phyloP scores from a whole-genome alignment of 2,329 filamentous ascomycete genomes.

The Trichoderma cornu-damae region DNA sequence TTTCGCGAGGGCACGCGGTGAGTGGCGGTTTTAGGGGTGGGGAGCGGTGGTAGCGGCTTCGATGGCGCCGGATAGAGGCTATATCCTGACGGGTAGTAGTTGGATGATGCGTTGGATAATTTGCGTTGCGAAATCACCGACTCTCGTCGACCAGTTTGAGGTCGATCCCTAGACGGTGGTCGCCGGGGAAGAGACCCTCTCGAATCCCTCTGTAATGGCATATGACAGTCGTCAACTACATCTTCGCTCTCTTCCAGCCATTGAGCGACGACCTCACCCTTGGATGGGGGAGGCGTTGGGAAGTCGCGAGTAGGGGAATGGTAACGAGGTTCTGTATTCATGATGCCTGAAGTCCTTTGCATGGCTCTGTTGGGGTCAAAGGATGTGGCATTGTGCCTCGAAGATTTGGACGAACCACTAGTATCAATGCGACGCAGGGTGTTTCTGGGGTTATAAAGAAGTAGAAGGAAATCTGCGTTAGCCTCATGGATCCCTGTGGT shows the following conservation, averaged over 20 bases:
- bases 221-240: conserved; percentile 3
- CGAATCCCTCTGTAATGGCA: conserved; percentile 12
- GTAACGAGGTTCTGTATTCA: conserved; percentile 12
- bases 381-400: conserved; percentile 5
- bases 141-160: conserved; percentile 3
- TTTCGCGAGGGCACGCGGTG: conserved; percentile 15
- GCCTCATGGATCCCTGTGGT: conserved; percentile 4
- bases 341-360: conserved; percentile 9
- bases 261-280: conserved; percentile 11
- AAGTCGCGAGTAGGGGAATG: conserved; percentile 14
- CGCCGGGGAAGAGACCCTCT: conserved; percentile 8
- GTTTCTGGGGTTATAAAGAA: conserved; percentile 11
- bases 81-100: conserved; percentile 15
- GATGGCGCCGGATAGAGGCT: conserved; percentile 22
- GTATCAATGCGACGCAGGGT: conserved; percentile 15
- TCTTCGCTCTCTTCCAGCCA: conserved; percentile 18
- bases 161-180: conserved; percentile 10
- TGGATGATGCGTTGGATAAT: conserved; percentile 18
- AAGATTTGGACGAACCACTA: not conserved
- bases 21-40: conserved; percentile 13
- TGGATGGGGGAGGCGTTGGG: conserved; percentile 8
- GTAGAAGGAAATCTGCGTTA: not conserved
- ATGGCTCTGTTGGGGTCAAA: conserved; percentile 9
- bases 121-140: conserved; percentile 18
- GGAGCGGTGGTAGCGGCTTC: conserved; percentile 22